Evolutionary conservation across 2,329 filamentous ascomycete species (phyloP).

Genomic region (Ophiostoma angusticollis): DNA sequence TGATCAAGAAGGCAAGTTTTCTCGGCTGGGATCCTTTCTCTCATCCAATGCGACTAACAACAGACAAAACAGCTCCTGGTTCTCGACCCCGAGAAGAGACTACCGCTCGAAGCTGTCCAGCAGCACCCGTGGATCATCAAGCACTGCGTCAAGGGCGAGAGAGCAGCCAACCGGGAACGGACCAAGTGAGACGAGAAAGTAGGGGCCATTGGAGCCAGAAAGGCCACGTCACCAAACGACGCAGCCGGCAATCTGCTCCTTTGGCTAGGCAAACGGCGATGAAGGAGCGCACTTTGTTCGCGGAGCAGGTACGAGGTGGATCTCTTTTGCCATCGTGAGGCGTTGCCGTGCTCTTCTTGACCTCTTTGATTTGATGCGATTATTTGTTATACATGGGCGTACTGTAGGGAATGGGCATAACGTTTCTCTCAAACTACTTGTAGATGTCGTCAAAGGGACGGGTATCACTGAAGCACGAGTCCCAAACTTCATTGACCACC

Average conservation of each 20-base stretch:
- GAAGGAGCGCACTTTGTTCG: too few species aligned
- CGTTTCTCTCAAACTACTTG: constrained; percentile 40
- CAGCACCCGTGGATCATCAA: constrained; percentile 94
- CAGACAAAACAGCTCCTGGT: constrained; percentile 56
- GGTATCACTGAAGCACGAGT: constrained; percentile 89
- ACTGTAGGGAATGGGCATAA: too few species aligned
- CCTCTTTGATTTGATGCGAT: too few species aligned
- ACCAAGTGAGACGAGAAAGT: constrained; percentile 16
- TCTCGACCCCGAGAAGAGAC: constrained; percentile 84
- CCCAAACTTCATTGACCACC: constrained; percentile 96
- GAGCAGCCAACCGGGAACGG: constrained; percentile 38
- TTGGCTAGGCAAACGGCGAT: too few species aligned
- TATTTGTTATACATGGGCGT: too few species aligned
- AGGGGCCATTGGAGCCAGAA: constrained; percentile 4
- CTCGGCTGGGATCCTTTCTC: neutral
- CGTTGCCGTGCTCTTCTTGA: too few species aligned
- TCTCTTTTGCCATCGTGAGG: too few species aligned
- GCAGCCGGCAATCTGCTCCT: too few species aligned
- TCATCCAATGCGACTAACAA: constrained; percentile 5
- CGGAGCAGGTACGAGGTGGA: too few species aligned
- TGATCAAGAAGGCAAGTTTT: constrained; percentile 70
- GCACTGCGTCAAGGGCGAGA: constrained; percentile 64
- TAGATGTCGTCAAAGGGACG: constrained; percentile 96
- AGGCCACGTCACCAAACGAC: too few species aligned
- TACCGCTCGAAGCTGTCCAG: constrained; percentile 79